A percentile compares a stretch with the other conserved stretches of the same genome.
Evolutionary conservation across 2,329 filamentous ascomycete species (phyloP).

Genomic region (Neurospora sp.): DNA sequence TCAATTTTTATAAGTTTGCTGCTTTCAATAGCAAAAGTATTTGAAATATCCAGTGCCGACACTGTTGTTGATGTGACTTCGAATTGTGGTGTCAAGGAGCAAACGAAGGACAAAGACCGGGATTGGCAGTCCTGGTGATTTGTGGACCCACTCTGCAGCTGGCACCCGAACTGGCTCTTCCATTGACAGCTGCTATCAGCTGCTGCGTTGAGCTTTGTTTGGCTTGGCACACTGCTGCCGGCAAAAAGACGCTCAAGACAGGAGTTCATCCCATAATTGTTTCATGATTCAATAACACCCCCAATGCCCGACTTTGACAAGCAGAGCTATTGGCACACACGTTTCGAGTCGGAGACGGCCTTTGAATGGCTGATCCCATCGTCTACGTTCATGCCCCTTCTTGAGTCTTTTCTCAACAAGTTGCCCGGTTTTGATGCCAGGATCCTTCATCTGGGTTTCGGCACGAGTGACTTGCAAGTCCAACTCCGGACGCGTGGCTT

Average conservation of each 20-base stretch:
- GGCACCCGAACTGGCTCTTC: neutral
- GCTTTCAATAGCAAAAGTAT: neutral
- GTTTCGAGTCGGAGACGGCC: slow-evolving; percentile 33
- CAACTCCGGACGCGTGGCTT: slow-evolving; percentile 33
- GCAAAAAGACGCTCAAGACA: neutral
- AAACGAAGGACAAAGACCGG: neutral
- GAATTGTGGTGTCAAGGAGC: neutral
- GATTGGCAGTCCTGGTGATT: neutral
- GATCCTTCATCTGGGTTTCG: slow-evolving; percentile 38
- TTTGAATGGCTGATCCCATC: slow-evolving; percentile 41
- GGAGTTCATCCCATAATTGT: neutral
- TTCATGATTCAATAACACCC: neutral
- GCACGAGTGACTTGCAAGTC: slow-evolving; percentile 40
- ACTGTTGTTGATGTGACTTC: neutral
- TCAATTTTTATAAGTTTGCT: neutral
- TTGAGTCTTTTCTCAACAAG: slow-evolving; percentile 27
- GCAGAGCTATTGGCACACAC: slow-evolving; percentile 38
- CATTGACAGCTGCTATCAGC: neutral
- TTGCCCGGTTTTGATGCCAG: slow-evolving; percentile 18
- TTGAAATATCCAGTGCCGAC: neutral
- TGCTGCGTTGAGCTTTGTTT: neutral
- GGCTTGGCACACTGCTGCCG: neutral
- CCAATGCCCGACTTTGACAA: slow-evolving; percentile 32
- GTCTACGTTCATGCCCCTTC: slow-evolving; percentile 27
- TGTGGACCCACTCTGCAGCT: neutral